Conservation (phyloP, 2,329 filamentous ascomycete genomes). For the Neophaeococcomyces mojaviensis region DNA sequence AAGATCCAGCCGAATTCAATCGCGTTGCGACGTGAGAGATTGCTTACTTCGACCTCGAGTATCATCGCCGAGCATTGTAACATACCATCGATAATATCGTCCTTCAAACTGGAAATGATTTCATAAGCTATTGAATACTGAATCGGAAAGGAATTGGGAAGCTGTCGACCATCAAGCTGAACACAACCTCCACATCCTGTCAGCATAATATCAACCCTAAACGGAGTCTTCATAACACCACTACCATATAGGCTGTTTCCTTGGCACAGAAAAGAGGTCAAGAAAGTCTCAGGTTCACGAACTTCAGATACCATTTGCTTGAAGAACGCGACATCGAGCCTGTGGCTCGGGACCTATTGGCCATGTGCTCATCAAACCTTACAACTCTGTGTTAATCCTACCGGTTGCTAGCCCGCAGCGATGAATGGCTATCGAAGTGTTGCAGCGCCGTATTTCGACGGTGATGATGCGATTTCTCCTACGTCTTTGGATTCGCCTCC, state of each 20-base stretch:
- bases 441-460: not conserved
- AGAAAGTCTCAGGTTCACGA: no score
- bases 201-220: no score
- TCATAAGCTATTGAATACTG: no score
- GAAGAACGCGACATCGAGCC: not conserved
- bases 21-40: not conserved
- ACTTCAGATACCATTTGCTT: not conserved
- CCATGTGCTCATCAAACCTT: constrained; percentile 4
- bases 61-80: not conserved
- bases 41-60: no score
- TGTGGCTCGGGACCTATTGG: not conserved
- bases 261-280: no score
- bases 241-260: no score
- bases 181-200: no score
- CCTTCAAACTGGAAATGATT: no score
- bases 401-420: not conserved
- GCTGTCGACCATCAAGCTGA: no score
- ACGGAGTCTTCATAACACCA: no score
- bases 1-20: not conserved
- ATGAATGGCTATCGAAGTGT: constrained; percentile 6
- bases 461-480: constrained; percentile 6
- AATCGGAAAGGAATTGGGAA: no score
- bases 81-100: no score
- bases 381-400: not conserved
- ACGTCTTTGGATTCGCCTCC: constrained; percentile 3